A percentile compares a stretch with the other conserved stretches of the same genome.
Conservation (phyloP, 345 rosid species). For the Rhizophora apiculata region DNA sequence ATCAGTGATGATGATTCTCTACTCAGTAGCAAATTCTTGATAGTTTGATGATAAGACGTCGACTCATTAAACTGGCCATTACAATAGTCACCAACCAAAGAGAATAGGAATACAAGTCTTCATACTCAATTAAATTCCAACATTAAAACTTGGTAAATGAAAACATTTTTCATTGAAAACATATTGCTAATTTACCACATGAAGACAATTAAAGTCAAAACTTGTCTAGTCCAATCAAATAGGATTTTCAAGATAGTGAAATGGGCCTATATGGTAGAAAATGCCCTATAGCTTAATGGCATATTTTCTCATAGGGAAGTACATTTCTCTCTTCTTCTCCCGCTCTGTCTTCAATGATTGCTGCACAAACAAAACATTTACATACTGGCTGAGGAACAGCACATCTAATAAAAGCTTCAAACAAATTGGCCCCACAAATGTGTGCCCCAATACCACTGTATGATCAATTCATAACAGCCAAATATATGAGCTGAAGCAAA, state of each 20-base stretch:
- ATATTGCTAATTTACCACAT: neutral
- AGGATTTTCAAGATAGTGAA: neutral
- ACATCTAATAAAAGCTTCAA: neutral
- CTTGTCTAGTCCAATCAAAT: constrained; percentile 11
- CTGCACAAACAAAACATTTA: constrained; percentile 25
- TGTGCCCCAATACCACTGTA: neutral
- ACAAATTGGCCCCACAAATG: neutral
- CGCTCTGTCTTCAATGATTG: constrained; percentile 71
- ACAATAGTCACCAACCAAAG: no score
- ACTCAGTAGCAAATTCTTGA: no score
- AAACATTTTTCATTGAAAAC: no score
- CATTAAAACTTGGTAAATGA: no score
- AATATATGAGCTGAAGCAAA: no score
- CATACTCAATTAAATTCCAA: no score
- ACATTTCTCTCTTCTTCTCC: constrained; percentile 86
- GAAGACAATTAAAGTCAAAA: constrained; percentile 1
- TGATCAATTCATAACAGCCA: no score
- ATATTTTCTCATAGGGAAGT: constrained; percentile 82
- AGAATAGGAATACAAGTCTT: no score
- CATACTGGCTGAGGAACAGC: neutral
- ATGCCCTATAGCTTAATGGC: constrained; percentile 72
- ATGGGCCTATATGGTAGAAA: neutral
- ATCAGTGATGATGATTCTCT: no score
- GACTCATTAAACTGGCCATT: no score
- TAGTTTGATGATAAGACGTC: no score